phyloP scores from a whole-genome alignment of 495 filamentous ascomycete species.

The Podospora conica region DNA sequence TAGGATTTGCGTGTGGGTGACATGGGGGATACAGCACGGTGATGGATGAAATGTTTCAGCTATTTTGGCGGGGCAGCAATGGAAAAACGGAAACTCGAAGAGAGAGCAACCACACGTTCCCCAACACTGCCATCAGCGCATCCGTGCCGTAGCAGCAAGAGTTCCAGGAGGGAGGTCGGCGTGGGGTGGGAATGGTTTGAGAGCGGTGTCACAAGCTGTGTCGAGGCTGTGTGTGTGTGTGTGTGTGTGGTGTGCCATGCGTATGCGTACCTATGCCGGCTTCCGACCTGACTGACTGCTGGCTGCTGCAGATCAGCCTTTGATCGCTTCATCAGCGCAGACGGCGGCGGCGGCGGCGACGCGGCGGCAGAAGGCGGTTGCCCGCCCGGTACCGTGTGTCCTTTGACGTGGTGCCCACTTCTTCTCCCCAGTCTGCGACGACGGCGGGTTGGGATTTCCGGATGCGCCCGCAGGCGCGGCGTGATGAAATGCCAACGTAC shows the following conservation, averaged over 20 bases:
- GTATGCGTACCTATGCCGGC: background rate
- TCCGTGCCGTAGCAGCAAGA: background rate
- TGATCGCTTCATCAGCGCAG: background rate
- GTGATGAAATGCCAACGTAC: too few relatives aligned
- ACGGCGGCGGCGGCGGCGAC: background rate
- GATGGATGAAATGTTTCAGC: background rate
- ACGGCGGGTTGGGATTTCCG: slow-evolving; percentile 1
- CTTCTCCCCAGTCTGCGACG: background rate
- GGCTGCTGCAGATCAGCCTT: background rate
- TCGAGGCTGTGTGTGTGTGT: background rate
- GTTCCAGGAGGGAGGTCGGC: background rate
- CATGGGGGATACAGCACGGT: background rate
- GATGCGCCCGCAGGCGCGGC: too few relatives aligned
- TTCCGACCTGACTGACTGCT: background rate
- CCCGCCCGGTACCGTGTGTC: background rate
- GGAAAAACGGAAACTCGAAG: background rate
- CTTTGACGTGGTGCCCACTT: background rate
- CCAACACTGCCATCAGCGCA: background rate
- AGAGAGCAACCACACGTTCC: background rate
- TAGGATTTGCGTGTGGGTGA: background rate
- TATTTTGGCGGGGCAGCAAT: background rate
- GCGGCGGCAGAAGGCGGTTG: background rate
- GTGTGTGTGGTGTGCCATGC: background rate
- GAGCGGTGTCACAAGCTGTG: background rate
- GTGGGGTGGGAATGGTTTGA: background rate